Evolutionary conservation across 495 filamentous ascomycete genomes (phyloP).

Genomic region (Usnea hakonensis): DNA sequence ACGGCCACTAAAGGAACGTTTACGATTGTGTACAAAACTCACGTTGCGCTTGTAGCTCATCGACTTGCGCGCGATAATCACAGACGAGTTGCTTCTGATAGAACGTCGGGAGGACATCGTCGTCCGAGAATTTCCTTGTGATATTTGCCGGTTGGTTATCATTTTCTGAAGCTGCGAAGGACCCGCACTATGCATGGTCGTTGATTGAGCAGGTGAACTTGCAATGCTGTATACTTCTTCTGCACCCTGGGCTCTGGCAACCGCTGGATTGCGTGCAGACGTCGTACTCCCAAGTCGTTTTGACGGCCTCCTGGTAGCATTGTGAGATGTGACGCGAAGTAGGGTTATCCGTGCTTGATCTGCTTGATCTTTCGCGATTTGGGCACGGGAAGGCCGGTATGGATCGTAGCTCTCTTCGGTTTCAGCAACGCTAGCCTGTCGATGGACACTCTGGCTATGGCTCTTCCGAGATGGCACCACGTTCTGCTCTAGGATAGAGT

Average conservation of each 20-base stretch:
- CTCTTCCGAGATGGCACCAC: slow-evolving; percentile 30
- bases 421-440: slow-evolving; percentile 39
- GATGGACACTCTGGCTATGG: slow-evolving; percentile 33
- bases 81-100: slow-evolving; percentile 46
- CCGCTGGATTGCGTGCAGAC: slow-evolving; percentile 17
- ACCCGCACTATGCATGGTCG: slow-evolving; percentile 13
- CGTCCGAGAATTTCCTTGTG: slow-evolving; percentile 16
- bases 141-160: slow-evolving; percentile 15
- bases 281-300: slow-evolving; percentile 14
- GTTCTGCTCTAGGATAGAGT: slow-evolving; percentile 64
- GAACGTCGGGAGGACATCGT: slow-evolving; percentile 39
- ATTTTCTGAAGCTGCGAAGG: slow-evolving; percentile 14
- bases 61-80: slow-evolving; percentile 35
- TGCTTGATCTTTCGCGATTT: slow-evolving; percentile 27
- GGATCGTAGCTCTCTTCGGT: slow-evolving; percentile 70
- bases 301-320: slow-evolving; percentile 14
- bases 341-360: slow-evolving; percentile 58
- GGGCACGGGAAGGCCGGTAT: slow-evolving; percentile 57
- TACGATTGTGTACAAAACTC: slow-evolving; percentile 61
- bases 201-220: slow-evolving; percentile 18
- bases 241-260: slow-evolving; percentile 12
- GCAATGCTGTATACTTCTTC: slow-evolving; percentile 19
- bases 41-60: slow-evolving; percentile 66
- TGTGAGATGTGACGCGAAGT: slow-evolving; percentile 39
- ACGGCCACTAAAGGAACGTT: slow-evolving; percentile 34